Evolutionary conservation across 192 early-diverging fungal species (phyloP).

Genomic region (Backusella circina): DNA sequence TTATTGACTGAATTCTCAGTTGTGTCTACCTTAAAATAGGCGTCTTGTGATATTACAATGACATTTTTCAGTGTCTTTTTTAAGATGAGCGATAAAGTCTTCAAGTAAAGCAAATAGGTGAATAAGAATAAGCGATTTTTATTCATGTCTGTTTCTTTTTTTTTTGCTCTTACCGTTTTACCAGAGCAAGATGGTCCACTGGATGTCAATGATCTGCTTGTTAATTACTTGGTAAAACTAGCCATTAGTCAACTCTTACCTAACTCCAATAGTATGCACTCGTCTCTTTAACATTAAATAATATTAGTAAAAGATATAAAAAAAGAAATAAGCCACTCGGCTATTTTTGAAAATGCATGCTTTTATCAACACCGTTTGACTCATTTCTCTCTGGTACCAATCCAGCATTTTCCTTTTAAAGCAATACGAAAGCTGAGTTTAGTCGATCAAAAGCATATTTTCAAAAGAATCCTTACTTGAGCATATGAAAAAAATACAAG

Average conservation of each 20-base stretch:
- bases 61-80: conserved; percentile 56
- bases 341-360: background rate
- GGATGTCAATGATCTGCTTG: background rate
- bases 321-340: background rate
- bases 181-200: conserved; percentile 71
- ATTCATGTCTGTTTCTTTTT: background rate
- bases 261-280: background rate
- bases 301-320: background rate
- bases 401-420: background rate
- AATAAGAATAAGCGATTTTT: background rate
- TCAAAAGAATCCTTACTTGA: no score
- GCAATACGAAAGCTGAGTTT: background rate
- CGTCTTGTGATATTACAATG: conserved; percentile 67
- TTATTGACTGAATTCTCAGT: background rate
- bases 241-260: background rate
- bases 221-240: background rate
- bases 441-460: no score
- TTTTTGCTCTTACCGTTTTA: conserved; percentile 51
- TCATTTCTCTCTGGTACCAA: background rate
- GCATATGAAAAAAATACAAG: no score
- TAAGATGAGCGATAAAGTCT: conserved; percentile 55
- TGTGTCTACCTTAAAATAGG: conserved; percentile 54
- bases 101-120: background rate
- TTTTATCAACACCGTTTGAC: background rate
- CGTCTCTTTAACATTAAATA: background rate